Percentiles rank a stretch among this genome's conserved stretches.
Evolutionary conservation across 495 filamentous ascomycete species (phyloP).

Genomic region (Alectoria sarmentosa): DNA sequence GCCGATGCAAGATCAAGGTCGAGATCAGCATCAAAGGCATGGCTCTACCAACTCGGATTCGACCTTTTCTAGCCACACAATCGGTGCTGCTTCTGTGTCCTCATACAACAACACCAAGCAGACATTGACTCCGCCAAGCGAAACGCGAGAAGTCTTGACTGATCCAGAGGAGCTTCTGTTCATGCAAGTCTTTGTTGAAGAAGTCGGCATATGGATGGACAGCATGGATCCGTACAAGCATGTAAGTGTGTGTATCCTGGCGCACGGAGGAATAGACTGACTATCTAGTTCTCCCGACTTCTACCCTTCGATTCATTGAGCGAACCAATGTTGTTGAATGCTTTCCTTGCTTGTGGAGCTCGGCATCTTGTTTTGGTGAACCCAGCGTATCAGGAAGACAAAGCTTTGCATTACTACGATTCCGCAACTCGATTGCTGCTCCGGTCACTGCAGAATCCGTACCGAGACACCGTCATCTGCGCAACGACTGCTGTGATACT

Average conservation of each 20-base stretch:
- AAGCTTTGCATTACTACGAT: conserved; percentile 75
- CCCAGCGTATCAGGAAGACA: conserved; percentile 63
- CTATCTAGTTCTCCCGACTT: conserved; percentile 62
- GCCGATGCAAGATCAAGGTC: conserved; percentile 25
- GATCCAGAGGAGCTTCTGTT: conserved; percentile 70
- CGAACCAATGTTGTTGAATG: conserved; percentile 87
- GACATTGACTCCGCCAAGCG: conserved; percentile 44
- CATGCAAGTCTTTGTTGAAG: conserved; percentile 87
- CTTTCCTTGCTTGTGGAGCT: conserved; percentile 83
- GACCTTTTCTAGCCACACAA: conserved; percentile 26
- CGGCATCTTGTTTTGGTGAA: conserved; percentile 70
- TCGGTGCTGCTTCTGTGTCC: conserved; percentile 22
- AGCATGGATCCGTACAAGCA: conserved; percentile 81
- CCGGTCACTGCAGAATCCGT: conserved; percentile 66
- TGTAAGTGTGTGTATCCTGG: conserved; percentile 36
- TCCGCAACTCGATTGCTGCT: conserved; percentile 69
- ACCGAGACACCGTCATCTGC: conserved; percentile 77
- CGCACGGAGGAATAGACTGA: conserved; percentile 26
- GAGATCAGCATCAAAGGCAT: conserved; percentile 29
- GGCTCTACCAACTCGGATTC: conserved; percentile 33
- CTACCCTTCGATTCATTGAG: conserved; percentile 74
- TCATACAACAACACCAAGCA: conserved; percentile 38
- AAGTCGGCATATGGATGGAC: conserved; percentile 93
- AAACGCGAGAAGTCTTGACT: conserved; percentile 48
- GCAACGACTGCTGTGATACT: conserved; percentile 84